These are phyloP conservation scores for Epichloe sibirici DNA, from an alignment of 2,329 filamentous ascomycete species.

Conservation along the genomic window DNA sequence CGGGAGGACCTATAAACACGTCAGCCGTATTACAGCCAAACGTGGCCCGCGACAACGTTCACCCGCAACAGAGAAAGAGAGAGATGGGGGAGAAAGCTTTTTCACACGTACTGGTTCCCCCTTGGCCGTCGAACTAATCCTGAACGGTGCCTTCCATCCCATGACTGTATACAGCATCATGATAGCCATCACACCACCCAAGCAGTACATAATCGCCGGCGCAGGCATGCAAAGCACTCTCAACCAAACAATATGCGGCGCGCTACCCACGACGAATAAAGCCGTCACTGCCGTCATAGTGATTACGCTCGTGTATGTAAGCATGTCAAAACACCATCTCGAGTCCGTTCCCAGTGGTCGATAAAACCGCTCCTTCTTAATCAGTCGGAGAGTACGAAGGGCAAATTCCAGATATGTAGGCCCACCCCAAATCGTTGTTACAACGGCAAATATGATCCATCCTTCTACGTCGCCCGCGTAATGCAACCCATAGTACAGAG, in stretches of 20 bases:
- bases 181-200: slow-evolving; percentile 29
- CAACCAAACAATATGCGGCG: slow-evolving; percentile 36
- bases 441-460: slow-evolving; percentile 36
- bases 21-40: neutral
- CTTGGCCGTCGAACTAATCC: slow-evolving; percentile 51
- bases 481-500: slow-evolving; percentile 38
- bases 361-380: slow-evolving; percentile 36
- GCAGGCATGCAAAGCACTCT: slow-evolving; percentile 39
- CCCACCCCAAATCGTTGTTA: slow-evolving; percentile 42
- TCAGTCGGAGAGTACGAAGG: slow-evolving; percentile 34
- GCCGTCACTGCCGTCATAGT: slow-evolving; percentile 37
- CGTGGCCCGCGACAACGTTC: too few species aligned
- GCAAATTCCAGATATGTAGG: slow-evolving; percentile 43
- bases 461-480: slow-evolving; percentile 27
- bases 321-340: slow-evolving; percentile 38
- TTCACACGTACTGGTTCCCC: slow-evolving; percentile 26
- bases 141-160: slow-evolving; percentile 41
- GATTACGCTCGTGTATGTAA: slow-evolving; percentile 32
- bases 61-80: too few species aligned
- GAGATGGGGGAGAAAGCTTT: neutral
- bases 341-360: slow-evolving; percentile 33
- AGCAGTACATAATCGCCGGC: slow-evolving; percentile 36
- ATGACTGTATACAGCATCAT: slow-evolving; percentile 22
- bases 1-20: slow-evolving; percentile 34
- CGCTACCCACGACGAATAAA: slow-evolving; percentile 37